These are phyloP conservation scores for Scleromitrula shiraiana DNA, from an alignment of 2,329 filamentous ascomycete genomes.

Conservation along the genomic window DNA sequence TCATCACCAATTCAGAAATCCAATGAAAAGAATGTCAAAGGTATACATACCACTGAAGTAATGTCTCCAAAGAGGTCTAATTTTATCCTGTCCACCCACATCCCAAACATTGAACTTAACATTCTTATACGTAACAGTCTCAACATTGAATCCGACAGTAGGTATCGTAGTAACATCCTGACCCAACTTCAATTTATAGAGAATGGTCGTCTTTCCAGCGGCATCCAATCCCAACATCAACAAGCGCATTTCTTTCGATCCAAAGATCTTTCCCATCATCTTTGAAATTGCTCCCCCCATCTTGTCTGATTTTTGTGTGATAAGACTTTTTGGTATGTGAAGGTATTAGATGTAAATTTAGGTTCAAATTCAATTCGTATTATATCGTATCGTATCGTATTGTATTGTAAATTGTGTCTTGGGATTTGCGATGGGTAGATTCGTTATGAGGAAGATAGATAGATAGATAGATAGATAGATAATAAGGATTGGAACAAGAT, in stretches of 20 bases:
- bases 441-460: background rate
- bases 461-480: background rate
- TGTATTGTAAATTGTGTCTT: too few relatives aligned
- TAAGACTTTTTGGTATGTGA: background rate
- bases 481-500: too few relatives aligned
- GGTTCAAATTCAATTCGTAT: too few relatives aligned
- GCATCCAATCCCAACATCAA: slow-evolving; percentile 97
- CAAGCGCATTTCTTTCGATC: slow-evolving; percentile 97
- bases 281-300: slow-evolving; percentile 95
- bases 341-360: too few relatives aligned
- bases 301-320: slow-evolving; percentile 6
- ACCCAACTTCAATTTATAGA: slow-evolving; percentile 98
- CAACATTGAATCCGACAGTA: slow-evolving; percentile 98
- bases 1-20: too few relatives aligned
- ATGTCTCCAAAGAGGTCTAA: slow-evolving; percentile 92
- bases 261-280: slow-evolving; percentile 98
- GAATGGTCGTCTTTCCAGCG: slow-evolving; percentile 96
- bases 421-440: background rate
- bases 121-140: slow-evolving; percentile 98
- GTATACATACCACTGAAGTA: slow-evolving; percentile 74
- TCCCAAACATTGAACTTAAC: slow-evolving; percentile 99
- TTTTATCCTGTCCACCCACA: slow-evolving; percentile 98
- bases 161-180: slow-evolving; percentile 98
- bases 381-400: too few relatives aligned
- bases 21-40: too few relatives aligned